Conservation (phyloP, 495 filamentous ascomycete genomes). For the Pyrenopolyporus hunteri region DNA sequence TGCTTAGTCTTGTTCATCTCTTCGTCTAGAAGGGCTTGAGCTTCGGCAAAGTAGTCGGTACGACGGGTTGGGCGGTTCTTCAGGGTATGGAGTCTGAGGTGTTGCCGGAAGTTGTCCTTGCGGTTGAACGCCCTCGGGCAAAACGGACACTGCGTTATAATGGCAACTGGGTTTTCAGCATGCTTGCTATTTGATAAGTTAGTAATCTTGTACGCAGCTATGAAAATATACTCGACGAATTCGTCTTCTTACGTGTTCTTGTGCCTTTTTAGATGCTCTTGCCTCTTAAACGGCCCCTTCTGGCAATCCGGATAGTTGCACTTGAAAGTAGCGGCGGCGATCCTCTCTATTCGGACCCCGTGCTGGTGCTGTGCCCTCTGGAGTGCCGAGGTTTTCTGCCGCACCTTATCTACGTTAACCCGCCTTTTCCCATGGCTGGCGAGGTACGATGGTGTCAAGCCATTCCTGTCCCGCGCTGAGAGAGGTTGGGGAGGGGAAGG, state of each 20-base stretch:
- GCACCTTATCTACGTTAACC: conserved; percentile 39
- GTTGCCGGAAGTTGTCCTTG: conserved; percentile 46
- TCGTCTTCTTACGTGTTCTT: conserved; percentile 60
- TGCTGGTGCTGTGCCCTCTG: conserved; percentile 40
- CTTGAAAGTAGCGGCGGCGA: conserved; percentile 33
- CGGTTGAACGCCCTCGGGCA: conserved; percentile 43
- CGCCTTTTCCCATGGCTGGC: conserved; percentile 26
- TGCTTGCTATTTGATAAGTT: conserved; percentile 29
- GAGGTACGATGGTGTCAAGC: conserved; percentile 25
- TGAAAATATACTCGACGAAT: conserved; percentile 34
- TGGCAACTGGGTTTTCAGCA: conserved; percentile 18
- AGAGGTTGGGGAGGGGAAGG: conserved; percentile 29
- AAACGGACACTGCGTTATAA: conserved; percentile 38
- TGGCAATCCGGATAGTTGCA: conserved; percentile 45
- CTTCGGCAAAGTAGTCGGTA: conserved; percentile 39
- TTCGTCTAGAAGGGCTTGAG: conserved; percentile 35
- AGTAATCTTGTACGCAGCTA: neutral
- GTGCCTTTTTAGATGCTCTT: conserved; percentile 71
- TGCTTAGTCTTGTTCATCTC: conserved; percentile 42
- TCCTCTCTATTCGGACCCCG: conserved; percentile 32
- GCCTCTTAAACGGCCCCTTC: conserved; percentile 61
- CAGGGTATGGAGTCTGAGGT: conserved; percentile 47
- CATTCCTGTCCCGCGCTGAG: conserved; percentile 11
- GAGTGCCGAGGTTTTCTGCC: conserved; percentile 44
- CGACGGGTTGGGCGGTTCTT: conserved; percentile 37